phyloP scores from a whole-genome alignment of 1,284 basidiomycete species.

The Trametes hirsuta region DNA sequence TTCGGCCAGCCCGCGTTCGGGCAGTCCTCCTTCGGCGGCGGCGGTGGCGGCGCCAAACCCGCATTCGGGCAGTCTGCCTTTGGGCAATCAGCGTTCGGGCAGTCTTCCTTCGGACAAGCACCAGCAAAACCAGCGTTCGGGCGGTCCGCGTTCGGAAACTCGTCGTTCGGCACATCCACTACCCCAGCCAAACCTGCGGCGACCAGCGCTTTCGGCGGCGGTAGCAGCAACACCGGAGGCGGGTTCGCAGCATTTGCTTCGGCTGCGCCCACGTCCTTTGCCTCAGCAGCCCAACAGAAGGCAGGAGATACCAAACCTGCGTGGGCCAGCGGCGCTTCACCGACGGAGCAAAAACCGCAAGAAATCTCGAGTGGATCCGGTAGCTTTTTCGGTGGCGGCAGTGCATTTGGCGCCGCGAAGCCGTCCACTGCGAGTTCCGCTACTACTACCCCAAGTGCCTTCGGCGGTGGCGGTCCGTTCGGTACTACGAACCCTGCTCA shows the following conservation, averaged over 20 bases:
- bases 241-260: slow-evolving; percentile 29
- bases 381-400: background rate
- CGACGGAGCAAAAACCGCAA: slow-evolving; percentile 7
- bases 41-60: no score
- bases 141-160: slow-evolving; percentile 38
- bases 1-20: slow-evolving; percentile 23
- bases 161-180: slow-evolving; percentile 30
- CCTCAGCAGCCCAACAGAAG: slow-evolving; percentile 18
- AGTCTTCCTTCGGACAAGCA: slow-evolving; percentile 28
- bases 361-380: background rate
- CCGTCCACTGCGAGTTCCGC: background rate
- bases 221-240: slow-evolving; percentile 7
- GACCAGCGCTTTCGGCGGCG: slow-evolving; percentile 4
- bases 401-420: background rate
- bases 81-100: slow-evolving; percentile 32
- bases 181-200: slow-evolving; percentile 9
- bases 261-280: slow-evolving; percentile 35
- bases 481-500: background rate
- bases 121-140: slow-evolving; percentile 35
- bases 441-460: background rate
- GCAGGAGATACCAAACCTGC: slow-evolving; percentile 27
- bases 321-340: slow-evolving; percentile 19
- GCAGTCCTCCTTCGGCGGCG: slow-evolving; percentile 17
- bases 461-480: background rate
- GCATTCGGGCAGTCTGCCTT: slow-evolving; percentile 25